These are phyloP conservation scores for Trichothecium roseum DNA, from an alignment of 2,329 filamentous ascomycete genomes.

Conservation along the genomic window DNA sequence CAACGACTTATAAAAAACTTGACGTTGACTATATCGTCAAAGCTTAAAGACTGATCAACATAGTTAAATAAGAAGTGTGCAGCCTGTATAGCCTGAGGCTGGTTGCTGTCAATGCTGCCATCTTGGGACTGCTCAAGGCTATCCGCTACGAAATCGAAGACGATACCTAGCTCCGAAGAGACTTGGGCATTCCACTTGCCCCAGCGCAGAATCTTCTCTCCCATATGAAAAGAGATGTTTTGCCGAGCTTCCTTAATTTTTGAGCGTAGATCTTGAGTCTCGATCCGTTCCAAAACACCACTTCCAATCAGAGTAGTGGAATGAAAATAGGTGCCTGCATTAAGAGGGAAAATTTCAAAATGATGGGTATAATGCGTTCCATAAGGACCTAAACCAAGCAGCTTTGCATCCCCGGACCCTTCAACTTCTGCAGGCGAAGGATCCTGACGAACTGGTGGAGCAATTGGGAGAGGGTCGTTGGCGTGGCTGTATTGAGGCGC, in stretches of 20 bases:
- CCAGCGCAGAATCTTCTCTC: constrained; percentile 41
- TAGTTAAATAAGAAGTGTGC: constrained; percentile 38
- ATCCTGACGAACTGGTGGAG: neutral
- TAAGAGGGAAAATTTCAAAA: constrained; percentile 52
- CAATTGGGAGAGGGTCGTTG: constrained; percentile 35
- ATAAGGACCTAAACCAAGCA: constrained; percentile 48
- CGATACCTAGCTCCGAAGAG: constrained; percentile 51
- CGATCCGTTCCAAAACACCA: constrained; percentile 31
- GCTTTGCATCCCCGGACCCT: constrained; percentile 13
- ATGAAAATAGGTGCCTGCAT: constrained; percentile 47
- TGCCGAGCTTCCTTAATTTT: constrained; percentile 19
- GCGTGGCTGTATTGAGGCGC: constrained; percentile 43
- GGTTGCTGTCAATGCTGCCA: neutral
- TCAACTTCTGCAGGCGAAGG: constrained; percentile 4
- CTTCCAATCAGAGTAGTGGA: constrained; percentile 47
- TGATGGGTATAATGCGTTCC: constrained; percentile 51
- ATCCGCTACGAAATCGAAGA: constrained; percentile 49
- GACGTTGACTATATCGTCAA: constrained; percentile 21
- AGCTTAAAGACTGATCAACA: constrained; percentile 29
- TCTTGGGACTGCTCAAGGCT: constrained; percentile 18
- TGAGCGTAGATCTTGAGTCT: constrained; percentile 7
- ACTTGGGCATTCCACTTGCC: constrained; percentile 43
- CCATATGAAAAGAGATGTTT: constrained; percentile 32
- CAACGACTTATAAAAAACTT: constrained; percentile 32
- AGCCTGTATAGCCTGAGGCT: constrained; percentile 10